A percentile compares a stretch with the other conserved stretches of the same genome.
Conservation (phyloP, 108 stramenopile species). For the Licmophora abbreviata region DNA sequence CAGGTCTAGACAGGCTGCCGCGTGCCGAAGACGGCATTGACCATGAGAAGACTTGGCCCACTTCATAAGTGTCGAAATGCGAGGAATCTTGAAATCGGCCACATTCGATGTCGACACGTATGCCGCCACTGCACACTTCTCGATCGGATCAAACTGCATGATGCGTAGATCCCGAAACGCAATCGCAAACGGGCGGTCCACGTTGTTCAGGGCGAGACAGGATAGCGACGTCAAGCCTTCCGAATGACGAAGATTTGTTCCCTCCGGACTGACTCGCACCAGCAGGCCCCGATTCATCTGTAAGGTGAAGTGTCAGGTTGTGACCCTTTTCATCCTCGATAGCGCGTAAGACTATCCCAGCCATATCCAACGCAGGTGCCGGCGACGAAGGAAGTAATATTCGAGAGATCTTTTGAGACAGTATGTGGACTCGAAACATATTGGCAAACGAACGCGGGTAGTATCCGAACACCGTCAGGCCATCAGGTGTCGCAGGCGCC, state of each 20-base stretch:
- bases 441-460: slow-evolving; percentile 23
- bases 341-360: slow-evolving; percentile 2
- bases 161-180: slow-evolving; percentile 47
- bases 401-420: slow-evolving; percentile 17
- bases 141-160: slow-evolving; percentile 40
- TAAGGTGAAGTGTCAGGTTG: slow-evolving; percentile 26
- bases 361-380: slow-evolving; percentile 7
- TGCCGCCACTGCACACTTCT: slow-evolving; percentile 51
- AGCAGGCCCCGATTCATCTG: slow-evolving; percentile 36
- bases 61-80: slow-evolving; percentile 19
- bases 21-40: slow-evolving; percentile 1
- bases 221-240: slow-evolving; percentile 8
- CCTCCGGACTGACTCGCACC: slow-evolving; percentile 17
- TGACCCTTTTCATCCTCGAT: not conserved
- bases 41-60: slow-evolving; percentile 26
- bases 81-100: slow-evolving; percentile 7
- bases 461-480: slow-evolving; percentile 19
- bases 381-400: not conserved
- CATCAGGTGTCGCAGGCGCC: slow-evolving; percentile 8
- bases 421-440: slow-evolving; percentile 34
- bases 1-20: slow-evolving; percentile 22
- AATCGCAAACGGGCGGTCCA: slow-evolving; percentile 12
- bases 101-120: slow-evolving; percentile 34
- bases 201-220: not conserved
- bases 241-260: slow-evolving; percentile 18